Conservation (phyloP, 345 rosid species). For the Alliaria petiolata region DNA sequence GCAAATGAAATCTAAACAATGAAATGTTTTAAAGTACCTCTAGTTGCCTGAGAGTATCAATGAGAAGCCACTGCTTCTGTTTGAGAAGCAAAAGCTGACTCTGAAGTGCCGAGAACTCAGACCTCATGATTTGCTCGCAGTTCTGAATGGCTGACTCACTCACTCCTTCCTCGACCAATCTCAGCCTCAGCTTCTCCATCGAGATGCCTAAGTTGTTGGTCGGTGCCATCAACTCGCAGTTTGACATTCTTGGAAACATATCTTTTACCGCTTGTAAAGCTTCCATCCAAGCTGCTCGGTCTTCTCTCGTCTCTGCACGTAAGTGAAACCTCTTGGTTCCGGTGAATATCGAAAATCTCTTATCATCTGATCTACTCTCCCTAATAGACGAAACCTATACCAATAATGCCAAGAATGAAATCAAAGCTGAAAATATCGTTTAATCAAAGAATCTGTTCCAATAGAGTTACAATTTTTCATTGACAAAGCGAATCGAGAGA, state of each 20-base stretch:
- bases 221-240: conserved; percentile 82
- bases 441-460: not conserved
- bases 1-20: not conserved
- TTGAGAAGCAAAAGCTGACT: conserved; percentile 67
- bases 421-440: no score
- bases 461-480: not conserved
- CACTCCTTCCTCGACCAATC: conserved; percentile 63
- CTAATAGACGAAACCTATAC: conserved; percentile 66
- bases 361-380: conserved; percentile 87
- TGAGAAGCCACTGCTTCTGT: conserved; percentile 84
- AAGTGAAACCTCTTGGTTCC: conserved; percentile 88
- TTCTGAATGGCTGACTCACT: conserved; percentile 76
- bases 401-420: no score
- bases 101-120: conserved; percentile 58
- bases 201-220: conserved; percentile 48
- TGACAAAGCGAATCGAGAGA: not conserved
- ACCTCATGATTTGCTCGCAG: conserved; percentile 77
- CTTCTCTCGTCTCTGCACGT: conserved; percentile 79
- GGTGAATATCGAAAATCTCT: conserved; percentile 84
- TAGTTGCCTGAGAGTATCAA: conserved; percentile 75
- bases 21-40: conserved; percentile 55
- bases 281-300: conserved; percentile 76
- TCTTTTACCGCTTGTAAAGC: conserved; percentile 88
- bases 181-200: conserved; percentile 69
- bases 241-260: conserved; percentile 92